Base-by-base conservation (phyloP, 2,329 filamentous ascomycete species). In the Dendrostoma leiphaemia region DNA sequence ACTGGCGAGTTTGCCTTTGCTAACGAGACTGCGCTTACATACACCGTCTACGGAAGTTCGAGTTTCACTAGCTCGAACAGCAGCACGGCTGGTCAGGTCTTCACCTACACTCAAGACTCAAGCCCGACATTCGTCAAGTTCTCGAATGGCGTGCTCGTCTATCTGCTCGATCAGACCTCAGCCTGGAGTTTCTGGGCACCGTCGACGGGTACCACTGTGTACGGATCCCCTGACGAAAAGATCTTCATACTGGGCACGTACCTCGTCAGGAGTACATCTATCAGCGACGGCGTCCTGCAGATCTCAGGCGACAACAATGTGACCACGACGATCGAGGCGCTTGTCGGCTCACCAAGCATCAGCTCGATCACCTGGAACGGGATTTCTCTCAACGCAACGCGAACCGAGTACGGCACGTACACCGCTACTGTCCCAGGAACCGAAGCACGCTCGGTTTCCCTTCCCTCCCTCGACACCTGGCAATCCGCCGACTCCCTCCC, bases 281-380 rank as follows among this genome's bases (percentile, higher is more conserved):
- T 85, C 8, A 62, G 75, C 23, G 77, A 75, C 4, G 69, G 66
- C 32, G 72, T 74, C 3, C 69, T 89, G 2, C 70, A 80, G 26
- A 65, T 89, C 23, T 78, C 77, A 3, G 86, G 84, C 10, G 86
- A 89, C 63, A 72, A 87, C 47, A 88, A 89, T 59, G 70, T 75
- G 3, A 85, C 84, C 0, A 82, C 82, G 0, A 63, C 77, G 0
- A 70, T 89, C 23, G 84, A 88, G 60, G 74, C 88, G 17, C 79
- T 87, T 46, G 81, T 82, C 1, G 83, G 82, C 1, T 73, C 77
- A 5, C 61, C 67, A 6, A 62, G 60, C 3, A 71, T 81, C 8
- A 73, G 75, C n/a, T 74, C 73, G 9, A 71, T 89, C n/a, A 76
- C 75, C 9, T 86, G 87, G 74, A 89, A 89, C 62, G 80, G 79